Base-by-base conservation (phyloP, 345 rosid genomes). In the Gossypium turneri region DNA sequence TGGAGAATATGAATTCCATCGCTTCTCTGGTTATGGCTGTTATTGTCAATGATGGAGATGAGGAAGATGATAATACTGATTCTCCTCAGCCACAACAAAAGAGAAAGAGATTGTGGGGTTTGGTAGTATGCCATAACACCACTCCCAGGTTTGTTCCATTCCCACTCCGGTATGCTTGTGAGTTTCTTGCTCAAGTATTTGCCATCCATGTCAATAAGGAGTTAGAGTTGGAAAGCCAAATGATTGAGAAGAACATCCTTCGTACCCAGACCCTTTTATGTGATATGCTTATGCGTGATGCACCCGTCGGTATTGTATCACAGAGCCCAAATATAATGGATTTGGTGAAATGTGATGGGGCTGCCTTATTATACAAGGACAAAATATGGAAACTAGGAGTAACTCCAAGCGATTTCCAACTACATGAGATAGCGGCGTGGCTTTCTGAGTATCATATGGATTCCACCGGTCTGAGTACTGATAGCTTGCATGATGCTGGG, bases 1-100 rank as follows among this genome's bases (percentile, higher is more conserved):
- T 92, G 98, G 95, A 89, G 75, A 94, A 92, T 84, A 94, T 94
- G 97, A 76, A 84, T 72, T 94, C 97, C 47, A 87, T 94, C 66
- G 97, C 98, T 73, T 94, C 98, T 77, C 88, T 94, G 27, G 98
- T 90, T 41, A 90, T 94, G 97, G 98, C 97, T n/a, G 86, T 94
- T 83, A 87, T 92, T 48, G 83, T 94, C 75, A 94, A 92, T 72
- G 97, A 94, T 67, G 93, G 85, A 64, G 90, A 88, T 74, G 98
- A 90, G 45, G 88, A 89, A 69, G 79, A 72, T 44, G 87, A 86
- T 48, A 50, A 56, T 71, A 79, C 86, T 64, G 84, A 71, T 76
- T 68, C 89, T 52, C 63, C 75, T 17, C 89, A 79, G 58, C 89
- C 92, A 48, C 93, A 80, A 67, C 93, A 81, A 74, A 89, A 92